Evolutionary conservation across 2,329 filamentous ascomycete genomes (phyloP), one percentile per base, ranked within the genome.

Genomic region (Knoxdaviesia capensis): DNA sequence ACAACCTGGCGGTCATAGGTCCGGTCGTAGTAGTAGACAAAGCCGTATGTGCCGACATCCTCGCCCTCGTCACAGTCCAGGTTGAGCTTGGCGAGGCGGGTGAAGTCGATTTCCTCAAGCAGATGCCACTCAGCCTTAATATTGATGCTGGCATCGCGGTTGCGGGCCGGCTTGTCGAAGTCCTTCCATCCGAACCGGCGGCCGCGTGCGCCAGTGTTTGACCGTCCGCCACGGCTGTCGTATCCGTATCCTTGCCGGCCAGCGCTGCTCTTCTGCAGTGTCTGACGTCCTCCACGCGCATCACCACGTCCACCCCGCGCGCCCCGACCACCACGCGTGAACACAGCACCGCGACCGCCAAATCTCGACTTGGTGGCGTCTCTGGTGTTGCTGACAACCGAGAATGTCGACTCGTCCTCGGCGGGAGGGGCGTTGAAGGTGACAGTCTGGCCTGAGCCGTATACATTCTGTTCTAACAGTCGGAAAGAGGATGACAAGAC

Each of bases 91-190:
- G 75, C 71, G 51, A 98, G 74, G 51, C 90, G 81, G 66, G 85
- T 88, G 66, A 93, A 98, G 62, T 98, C 90, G 59, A 98, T 94
- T 71, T 98, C 90, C 66, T 98, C 90, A 54, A 94, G 69, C 65
- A 98, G 74, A 56, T 77, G 73, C 90, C 90, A 98, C 59, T 94
- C 87, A 28, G 87, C 75, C 64, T 92, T 92, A 62, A 96, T 86
- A 65, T 88, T 88, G 56, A 98, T 84, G 34, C 86, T 94, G 7
- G 88, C 82, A 65, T 98, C 90, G 46, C 90, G 83, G 64, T 93
- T 94, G 55, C 90, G 80, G 60, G 88, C 76, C 46, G 90, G 90
- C 77, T 96, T 96, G 68, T 98, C 90, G 59, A 86, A 94, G 59
- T 98, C 90, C 65, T 90, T 93, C 88, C 90, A 96, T 58, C 90